Evolutionary conservation across 23 red algal genomes (phyloP).

Genomic region (Gracilaria domingensis): DNA sequence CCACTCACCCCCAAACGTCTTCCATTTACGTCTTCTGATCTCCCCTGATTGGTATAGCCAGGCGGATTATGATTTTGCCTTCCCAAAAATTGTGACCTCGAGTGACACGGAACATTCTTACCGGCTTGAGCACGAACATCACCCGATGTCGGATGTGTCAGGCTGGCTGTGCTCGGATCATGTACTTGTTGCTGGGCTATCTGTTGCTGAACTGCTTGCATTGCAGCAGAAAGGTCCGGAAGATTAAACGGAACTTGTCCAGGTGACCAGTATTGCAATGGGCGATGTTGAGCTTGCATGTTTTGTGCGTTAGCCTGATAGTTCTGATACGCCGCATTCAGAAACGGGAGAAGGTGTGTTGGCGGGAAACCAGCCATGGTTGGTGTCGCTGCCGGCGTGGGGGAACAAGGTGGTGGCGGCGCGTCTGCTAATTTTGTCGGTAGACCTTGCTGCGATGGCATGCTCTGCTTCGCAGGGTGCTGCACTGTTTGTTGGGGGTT

Average conservation of each 20-base stretch:
- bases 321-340: constrained; percentile 8
- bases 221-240: constrained; percentile 3
- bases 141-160: background rate
- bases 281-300: background rate
- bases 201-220: constrained; percentile 33
- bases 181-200: background rate
- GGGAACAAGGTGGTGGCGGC: background rate
- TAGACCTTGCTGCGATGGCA: background rate
- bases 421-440: background rate
- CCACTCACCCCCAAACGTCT: background rate
- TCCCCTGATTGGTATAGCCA: too few relatives aligned
- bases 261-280: background rate
- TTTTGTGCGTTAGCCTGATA: constrained; percentile 16
- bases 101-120: background rate
- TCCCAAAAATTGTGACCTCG: constrained; percentile 3
- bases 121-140: background rate
- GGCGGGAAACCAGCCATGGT: background rate
- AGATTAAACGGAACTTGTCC: background rate
- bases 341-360: constrained; percentile 10
- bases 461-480: background rate
- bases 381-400: background rate
- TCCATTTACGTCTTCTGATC: background rate
- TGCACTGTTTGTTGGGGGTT: constrained; percentile 22
- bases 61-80: background rate
- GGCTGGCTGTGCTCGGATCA: background rate